These are phyloP conservation scores for Lindgomyces ingoldianus DNA, from an alignment of 495 filamentous ascomycete species.

Conservation along the genomic window DNA sequence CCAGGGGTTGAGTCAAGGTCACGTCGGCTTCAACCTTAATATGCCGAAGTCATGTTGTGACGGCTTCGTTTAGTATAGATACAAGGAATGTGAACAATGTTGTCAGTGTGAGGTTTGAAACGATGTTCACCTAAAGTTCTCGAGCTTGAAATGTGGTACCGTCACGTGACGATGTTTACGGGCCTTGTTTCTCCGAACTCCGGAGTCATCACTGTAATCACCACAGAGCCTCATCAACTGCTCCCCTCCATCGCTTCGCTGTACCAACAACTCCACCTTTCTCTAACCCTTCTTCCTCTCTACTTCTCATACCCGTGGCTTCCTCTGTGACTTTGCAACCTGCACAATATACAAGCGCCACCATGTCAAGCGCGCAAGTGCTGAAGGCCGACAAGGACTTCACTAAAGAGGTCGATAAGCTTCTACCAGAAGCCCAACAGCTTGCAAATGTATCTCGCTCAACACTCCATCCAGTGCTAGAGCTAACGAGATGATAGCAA, in stretches of 20 bases:
- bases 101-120: too few species aligned
- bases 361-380: constrained; percentile 61
- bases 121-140: too few species aligned
- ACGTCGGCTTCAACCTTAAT: too few species aligned
- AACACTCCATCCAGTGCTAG: not conserved
- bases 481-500: constrained; percentile 47
- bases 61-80: too few species aligned
- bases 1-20: too few species aligned
- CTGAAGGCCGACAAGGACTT: constrained; percentile 74
- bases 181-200: constrained; percentile 6
- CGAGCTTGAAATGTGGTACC: too few species aligned
- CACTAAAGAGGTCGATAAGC: constrained; percentile 87
- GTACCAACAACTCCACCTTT: not conserved
- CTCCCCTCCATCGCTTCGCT: constrained; percentile 2
- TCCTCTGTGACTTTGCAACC: not conserved
- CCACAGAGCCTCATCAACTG: constrained; percentile 21
- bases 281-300: not conserved
- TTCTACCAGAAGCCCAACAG: constrained; percentile 83
- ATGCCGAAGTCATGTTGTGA: too few species aligned
- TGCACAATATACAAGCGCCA: constrained; percentile 21
- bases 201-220: constrained; percentile 4
- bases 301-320: not conserved
- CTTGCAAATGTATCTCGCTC: constrained; percentile 70
- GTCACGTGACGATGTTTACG: not conserved
- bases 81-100: too few species aligned